Conservation (phyloP, 345 rosid genomes). For the Gossypium rotundifolium region DNA sequence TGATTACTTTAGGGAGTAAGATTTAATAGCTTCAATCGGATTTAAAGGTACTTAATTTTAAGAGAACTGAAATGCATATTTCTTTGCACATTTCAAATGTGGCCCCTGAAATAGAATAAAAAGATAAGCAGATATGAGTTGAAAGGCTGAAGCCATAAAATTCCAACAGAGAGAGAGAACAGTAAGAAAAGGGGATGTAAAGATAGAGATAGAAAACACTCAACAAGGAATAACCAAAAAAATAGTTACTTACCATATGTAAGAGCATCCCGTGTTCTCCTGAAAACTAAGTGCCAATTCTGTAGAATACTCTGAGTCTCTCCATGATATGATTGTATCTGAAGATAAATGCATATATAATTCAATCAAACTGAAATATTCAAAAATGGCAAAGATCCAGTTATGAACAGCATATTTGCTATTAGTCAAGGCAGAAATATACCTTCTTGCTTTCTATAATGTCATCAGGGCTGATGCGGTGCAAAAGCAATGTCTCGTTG, state of each 20-base stretch:
- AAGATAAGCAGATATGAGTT: neutral
- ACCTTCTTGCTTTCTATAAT: conserved; percentile 94
- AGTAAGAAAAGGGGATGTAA: neutral
- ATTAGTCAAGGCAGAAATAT: conserved; percentile 12
- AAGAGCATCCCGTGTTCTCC: conserved; percentile 89
- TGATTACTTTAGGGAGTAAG: neutral
- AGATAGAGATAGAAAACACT: neutral
- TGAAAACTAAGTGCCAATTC: conserved; percentile 97
- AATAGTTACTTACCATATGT: conserved; percentile 59
- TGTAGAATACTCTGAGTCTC: conserved; percentile 79
- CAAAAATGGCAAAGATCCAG: neutral
- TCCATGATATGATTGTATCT: conserved; percentile 98
- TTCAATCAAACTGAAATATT: conserved; percentile 4
- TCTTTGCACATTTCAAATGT: conserved; percentile 78
- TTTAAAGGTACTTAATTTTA: conserved; percentile 52
- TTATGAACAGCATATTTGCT: neutral
- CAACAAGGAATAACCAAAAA: conserved; percentile 6
- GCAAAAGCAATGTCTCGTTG: conserved; percentile 66
- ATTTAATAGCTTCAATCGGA: neutral
- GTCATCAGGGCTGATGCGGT: conserved; percentile 67
- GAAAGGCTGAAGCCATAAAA: neutral
- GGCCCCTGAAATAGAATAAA: conserved; percentile 48
- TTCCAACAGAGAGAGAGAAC: neutral
- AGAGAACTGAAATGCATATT: conserved; percentile 71
- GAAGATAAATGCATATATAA: conserved; percentile 14